These are phyloP conservation scores for Fusarium oxysporum DNA, from an alignment of 2,329 filamentous ascomycete genomes.

Conservation along the genomic window DNA sequence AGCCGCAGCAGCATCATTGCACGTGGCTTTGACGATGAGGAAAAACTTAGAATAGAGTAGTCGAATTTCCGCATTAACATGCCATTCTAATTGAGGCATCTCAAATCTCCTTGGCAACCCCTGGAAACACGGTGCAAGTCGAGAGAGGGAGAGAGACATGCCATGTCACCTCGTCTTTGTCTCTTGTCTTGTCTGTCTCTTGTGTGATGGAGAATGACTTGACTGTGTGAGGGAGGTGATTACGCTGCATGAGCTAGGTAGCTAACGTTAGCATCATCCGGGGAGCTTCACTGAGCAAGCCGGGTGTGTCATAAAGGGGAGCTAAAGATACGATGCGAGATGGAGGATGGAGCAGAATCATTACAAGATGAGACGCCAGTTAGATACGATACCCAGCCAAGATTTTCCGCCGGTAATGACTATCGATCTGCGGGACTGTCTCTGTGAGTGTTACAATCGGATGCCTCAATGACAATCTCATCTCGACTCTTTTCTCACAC, in stretches of 20 bases:
- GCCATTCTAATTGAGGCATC: conserved; percentile 36
- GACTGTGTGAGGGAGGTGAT: neutral
- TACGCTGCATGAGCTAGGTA: conserved; percentile 14
- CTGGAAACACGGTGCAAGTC: neutral
- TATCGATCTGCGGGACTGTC: conserved; percentile 20
- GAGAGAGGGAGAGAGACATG: conserved; percentile 14
- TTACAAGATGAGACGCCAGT: conserved; percentile 36
- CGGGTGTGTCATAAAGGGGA: conserved; percentile 26
- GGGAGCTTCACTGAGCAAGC: conserved; percentile 32
- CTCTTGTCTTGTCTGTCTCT: neutral
- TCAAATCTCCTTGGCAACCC: conserved; percentile 33
- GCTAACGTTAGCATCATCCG: conserved; percentile 25
- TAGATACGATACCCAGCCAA: conserved; percentile 15
- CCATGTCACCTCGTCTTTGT: conserved; percentile 23
- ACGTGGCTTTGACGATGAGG: conserved; percentile 37
- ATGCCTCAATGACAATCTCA: conserved; percentile 20
- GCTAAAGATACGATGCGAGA: conserved; percentile 12
- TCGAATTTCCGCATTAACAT: conserved; percentile 32
- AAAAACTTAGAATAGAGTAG: neutral
- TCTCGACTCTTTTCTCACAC: conserved; percentile 31
- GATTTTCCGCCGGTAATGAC: conserved; percentile 31
- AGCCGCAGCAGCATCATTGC: conserved; percentile 39
- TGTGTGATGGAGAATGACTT: neutral
- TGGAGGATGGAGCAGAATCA: conserved; percentile 18
- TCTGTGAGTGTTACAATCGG: conserved; percentile 4